Conservation (phyloP, 768 basidiomycete species). For the Rickenella mellea region DNA sequence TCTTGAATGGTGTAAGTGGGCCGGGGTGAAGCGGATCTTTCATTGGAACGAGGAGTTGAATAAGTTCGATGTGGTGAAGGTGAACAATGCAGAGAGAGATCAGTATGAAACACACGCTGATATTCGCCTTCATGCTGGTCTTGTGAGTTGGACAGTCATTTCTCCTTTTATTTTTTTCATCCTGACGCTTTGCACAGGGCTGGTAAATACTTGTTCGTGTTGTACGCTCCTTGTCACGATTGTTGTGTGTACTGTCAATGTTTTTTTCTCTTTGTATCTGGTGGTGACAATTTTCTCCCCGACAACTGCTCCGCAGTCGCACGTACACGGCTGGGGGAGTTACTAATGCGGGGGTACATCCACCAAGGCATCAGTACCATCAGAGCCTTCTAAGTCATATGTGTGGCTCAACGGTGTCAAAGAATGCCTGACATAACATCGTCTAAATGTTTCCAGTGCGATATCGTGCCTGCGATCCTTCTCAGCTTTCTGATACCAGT, state of each 20-base stretch:
- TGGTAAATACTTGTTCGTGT: not conserved
- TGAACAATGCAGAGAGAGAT: constrained; percentile 27
- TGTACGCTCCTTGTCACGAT: not conserved
- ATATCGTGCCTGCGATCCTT: too few relatives aligned
- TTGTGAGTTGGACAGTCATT: constrained; percentile 25
- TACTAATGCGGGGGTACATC: not conserved
- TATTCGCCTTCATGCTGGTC: constrained; percentile 29
- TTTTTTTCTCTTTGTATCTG: not conserved
- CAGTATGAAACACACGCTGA: constrained; percentile 40
- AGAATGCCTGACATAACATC: too few relatives aligned
- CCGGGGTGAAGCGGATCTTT: constrained; percentile 46
- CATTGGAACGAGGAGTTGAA: constrained; percentile 34
- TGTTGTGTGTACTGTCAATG: constrained; percentile 1
- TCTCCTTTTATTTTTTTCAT: not conserved
- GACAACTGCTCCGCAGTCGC: not conserved
- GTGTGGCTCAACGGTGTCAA: too few relatives aligned
- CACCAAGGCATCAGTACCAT: too few relatives aligned
- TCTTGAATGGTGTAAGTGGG: constrained; percentile 48
- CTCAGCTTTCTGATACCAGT: too few relatives aligned
- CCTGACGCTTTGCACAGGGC: not conserved
- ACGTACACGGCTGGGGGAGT: not conserved
- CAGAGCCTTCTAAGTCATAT: too few relatives aligned
- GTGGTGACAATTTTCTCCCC: not conserved
- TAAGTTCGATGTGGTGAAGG: constrained; percentile 35
- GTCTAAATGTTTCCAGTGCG: too few relatives aligned